Evolutionary conservation across 129 eudicot species (phyloP).

Genomic region (Calendula officinalis): DNA sequence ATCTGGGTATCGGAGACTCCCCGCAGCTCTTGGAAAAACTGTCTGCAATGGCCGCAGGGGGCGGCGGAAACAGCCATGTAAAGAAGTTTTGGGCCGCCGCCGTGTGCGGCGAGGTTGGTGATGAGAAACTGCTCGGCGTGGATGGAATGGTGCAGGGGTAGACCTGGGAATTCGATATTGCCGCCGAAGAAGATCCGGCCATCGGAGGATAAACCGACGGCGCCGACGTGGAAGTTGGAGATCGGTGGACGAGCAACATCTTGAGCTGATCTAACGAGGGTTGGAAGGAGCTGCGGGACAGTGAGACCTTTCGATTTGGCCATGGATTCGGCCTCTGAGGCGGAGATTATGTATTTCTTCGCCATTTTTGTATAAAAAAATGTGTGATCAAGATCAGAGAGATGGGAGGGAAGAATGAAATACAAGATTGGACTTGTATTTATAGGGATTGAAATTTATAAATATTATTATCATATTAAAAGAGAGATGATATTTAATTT

Average conservation of each 20-base stretch:
- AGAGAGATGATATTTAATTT: too few species aligned
- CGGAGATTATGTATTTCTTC: slow-evolving; percentile 44
- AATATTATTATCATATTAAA: too few species aligned
- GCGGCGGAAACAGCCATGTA: slow-evolving; percentile 75
- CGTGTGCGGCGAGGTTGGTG: slow-evolving; percentile 62
- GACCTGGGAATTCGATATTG: slow-evolving; percentile 71
- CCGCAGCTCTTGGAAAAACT: slow-evolving; percentile 83
- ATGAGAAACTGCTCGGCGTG: slow-evolving; percentile 93
- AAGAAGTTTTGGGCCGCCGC: slow-evolving; percentile 45
- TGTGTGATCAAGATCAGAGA: slow-evolving; percentile 26
- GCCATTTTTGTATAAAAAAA: neutral
- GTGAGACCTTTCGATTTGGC: slow-evolving; percentile 47
- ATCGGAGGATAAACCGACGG: slow-evolving; percentile 76
- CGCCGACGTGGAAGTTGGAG: slow-evolving; percentile 76
- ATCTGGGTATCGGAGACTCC: slow-evolving; percentile 46
- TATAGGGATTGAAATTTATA: neutral
- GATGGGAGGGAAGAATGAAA: slow-evolving; percentile 11
- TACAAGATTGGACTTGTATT: slow-evolving; percentile 10
- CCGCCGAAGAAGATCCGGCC: slow-evolving; percentile 85
- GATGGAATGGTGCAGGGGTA: slow-evolving; percentile 79
- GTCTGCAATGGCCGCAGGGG: slow-evolving; percentile 99
- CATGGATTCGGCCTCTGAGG: slow-evolving; percentile 59
- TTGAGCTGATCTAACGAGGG: slow-evolving; percentile 60
- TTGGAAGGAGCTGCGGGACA: slow-evolving; percentile 63
- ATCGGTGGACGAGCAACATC: slow-evolving; percentile 74